phyloP scores from a whole-genome alignment of 352 stramenopile genomes.

The Phytophthora cactorum region DNA sequence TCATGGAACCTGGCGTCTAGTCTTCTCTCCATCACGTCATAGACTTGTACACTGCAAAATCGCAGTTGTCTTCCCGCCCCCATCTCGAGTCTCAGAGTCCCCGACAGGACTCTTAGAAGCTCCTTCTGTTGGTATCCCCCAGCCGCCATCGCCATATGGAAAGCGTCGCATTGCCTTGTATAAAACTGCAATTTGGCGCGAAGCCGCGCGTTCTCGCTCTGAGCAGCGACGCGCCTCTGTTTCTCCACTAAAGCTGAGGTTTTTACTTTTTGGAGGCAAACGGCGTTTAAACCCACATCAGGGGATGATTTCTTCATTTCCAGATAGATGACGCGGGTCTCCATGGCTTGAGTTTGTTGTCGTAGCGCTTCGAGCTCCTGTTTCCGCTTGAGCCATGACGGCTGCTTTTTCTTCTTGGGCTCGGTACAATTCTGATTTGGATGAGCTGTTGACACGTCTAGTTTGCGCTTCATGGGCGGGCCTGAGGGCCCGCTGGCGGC shows the following conservation, averaged over 20 bases:
- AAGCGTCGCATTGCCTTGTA: background rate
- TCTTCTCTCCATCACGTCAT: constrained; percentile 26
- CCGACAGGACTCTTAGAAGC: background rate
- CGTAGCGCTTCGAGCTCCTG: constrained; percentile 19
- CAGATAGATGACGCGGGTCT: constrained; percentile 12
- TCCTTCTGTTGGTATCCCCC: constrained; percentile 4
- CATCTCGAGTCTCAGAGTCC: constrained; percentile 8
- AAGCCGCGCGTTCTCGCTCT: constrained; percentile 17
- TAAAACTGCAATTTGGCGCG: constrained; percentile 7
- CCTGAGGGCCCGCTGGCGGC: background rate
- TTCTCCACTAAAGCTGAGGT: constrained; percentile 13
- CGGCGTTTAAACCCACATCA: background rate
- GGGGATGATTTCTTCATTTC: background rate
- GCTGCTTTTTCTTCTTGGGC: constrained; percentile 8
- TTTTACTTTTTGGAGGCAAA: constrained; percentile 7
- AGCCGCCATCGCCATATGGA: constrained; percentile 1
- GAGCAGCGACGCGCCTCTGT: background rate
- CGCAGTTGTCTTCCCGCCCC: background rate
- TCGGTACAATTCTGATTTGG: background rate
- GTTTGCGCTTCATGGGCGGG: background rate
- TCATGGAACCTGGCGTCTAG: constrained; percentile 13
- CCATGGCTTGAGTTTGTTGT: constrained; percentile 13
- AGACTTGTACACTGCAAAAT: background rate
- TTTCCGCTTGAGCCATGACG: constrained; percentile 24
- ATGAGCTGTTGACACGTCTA: background rate